phyloP scores from a whole-genome alignment of 352 stramenopile species.

The Phytophthora melonis region DNA sequence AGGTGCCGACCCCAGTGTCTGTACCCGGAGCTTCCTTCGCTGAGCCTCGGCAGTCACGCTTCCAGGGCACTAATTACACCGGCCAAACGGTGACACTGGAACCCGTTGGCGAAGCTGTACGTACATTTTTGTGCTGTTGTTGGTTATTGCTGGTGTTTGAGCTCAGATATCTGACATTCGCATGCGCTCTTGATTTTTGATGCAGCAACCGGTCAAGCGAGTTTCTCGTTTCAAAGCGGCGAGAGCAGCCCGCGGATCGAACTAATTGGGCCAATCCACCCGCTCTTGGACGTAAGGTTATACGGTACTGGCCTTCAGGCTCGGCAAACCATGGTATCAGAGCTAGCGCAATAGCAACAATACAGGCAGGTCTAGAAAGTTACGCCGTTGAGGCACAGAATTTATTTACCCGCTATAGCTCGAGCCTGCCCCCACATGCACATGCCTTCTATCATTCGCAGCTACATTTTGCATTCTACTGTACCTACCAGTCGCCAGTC shows the following conservation, averaged over 20 bases:
- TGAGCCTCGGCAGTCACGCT: slow-evolving; percentile 54
- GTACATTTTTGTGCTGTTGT: slow-evolving; percentile 11
- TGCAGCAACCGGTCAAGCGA: slow-evolving; percentile 83
- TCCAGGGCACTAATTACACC: slow-evolving; percentile 74
- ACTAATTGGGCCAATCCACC: slow-evolving; percentile 7
- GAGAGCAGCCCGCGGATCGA: slow-evolving; percentile 40
- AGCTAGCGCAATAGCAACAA: neutral
- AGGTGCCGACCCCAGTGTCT: slow-evolving; percentile 14
- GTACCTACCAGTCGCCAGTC: slow-evolving; percentile 81
- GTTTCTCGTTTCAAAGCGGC: slow-evolving; percentile 87
- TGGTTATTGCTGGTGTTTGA: neutral
- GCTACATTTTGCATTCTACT: slow-evolving; percentile 22
- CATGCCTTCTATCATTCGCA: slow-evolving; percentile 13
- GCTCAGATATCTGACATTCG: slow-evolving; percentile 2
- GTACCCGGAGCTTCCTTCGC: slow-evolving; percentile 21
- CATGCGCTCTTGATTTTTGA: neutral
- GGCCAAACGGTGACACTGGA: slow-evolving; percentile 76
- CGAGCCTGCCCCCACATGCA: slow-evolving; percentile 14
- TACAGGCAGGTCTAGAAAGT: slow-evolving; percentile 21
- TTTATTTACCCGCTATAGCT: slow-evolving; percentile 45
- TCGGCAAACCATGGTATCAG: neutral
- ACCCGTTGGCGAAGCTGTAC: slow-evolving; percentile 80
- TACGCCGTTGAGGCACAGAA: slow-evolving; percentile 34
- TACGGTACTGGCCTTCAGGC: too few species aligned
- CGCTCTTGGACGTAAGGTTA: too few species aligned